Evolutionary conservation across 2,329 filamentous ascomycete genomes (phyloP).

Genomic region (Macroventuria anomochaeta): DNA sequence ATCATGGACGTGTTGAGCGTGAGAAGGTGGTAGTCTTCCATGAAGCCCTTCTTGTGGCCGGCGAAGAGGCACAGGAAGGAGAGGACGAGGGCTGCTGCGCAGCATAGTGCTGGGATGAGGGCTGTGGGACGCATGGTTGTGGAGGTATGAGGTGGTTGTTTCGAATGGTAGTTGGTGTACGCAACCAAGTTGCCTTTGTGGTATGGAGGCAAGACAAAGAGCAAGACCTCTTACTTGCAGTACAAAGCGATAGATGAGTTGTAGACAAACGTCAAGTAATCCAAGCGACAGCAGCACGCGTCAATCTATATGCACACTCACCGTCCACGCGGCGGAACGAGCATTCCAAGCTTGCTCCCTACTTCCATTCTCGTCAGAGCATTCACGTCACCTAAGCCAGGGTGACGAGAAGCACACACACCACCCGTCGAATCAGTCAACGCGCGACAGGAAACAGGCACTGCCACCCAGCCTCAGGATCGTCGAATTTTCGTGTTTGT

Average conservation of each 20-base stretch:
- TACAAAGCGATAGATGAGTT: conserved; percentile 5
- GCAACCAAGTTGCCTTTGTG: not conserved
- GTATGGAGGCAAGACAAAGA: conserved; percentile 1
- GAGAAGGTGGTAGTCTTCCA: conserved; percentile 64
- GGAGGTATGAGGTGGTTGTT: not conserved
- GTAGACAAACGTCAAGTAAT: conserved; percentile 6
- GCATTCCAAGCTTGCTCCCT: conserved; percentile 18
- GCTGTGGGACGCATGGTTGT: conserved; percentile 55
- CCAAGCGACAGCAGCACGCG: not conserved
- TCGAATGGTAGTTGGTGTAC: not conserved
- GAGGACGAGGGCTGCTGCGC: conserved; percentile 63
- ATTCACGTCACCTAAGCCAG: conserved; percentile 37
- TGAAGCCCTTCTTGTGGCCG: conserved; percentile 61
- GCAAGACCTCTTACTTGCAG: not conserved
- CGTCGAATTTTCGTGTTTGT: conserved; percentile 13
- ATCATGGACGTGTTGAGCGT: conserved; percentile 66
- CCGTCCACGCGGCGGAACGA: conserved; percentile 5
- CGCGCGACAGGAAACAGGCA: conserved; percentile 19
- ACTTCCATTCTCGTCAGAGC: conserved; percentile 16
- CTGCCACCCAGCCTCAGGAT: conserved; percentile 31
- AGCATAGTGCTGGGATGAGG: conserved; percentile 59
- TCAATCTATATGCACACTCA: conserved; percentile 14
- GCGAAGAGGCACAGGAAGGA: conserved; percentile 67
- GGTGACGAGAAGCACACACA: conserved; percentile 11
- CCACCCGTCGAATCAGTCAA: conserved; percentile 19